phyloP scores from a whole-genome alignment of 2,329 filamentous ascomycete species.

The Aspergillus caelatus region DNA sequence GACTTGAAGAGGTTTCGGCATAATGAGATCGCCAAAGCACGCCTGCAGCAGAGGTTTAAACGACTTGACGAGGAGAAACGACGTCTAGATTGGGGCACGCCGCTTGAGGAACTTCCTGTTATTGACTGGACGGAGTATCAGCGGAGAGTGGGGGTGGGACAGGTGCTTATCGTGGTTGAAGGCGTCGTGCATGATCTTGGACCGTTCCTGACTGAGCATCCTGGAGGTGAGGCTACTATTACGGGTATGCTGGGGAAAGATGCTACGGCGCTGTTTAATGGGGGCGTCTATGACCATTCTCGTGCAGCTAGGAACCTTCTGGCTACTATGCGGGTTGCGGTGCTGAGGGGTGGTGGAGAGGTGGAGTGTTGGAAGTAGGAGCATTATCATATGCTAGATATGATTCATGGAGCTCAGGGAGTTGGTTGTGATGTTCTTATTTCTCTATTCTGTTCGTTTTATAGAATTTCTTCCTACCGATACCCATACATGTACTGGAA shows the following conservation, averaged over 20 bases:
- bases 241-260: not conserved
- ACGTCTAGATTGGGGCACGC: not conserved
- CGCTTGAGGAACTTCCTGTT: not conserved
- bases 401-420: not conserved
- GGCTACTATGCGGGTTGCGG: slow-evolving; percentile 5
- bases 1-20: slow-evolving; percentile 6
- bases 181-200: slow-evolving; percentile 3
- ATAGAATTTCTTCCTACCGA: no score
- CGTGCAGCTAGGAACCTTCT: not conserved
- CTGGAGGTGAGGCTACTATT: not conserved
- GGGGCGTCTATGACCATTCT: slow-evolving; percentile 5
- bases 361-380: not conserved
- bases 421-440: not conserved
- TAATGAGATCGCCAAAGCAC: slow-evolving; percentile 2
- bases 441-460: no score
- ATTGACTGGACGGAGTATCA: slow-evolving; percentile 7
- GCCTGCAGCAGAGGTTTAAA: not conserved
- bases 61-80: not conserved
- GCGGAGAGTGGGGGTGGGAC: not conserved
- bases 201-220: not conserved
- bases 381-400: not conserved
- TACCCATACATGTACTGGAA: not conserved
- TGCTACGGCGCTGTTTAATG: slow-evolving; percentile 4
- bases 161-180: not conserved
- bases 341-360: not conserved